These are phyloP conservation scores for Rhododendron ferrugineum DNA, from an alignment of 148 eudicot genomes.

Conservation along the genomic window DNA sequence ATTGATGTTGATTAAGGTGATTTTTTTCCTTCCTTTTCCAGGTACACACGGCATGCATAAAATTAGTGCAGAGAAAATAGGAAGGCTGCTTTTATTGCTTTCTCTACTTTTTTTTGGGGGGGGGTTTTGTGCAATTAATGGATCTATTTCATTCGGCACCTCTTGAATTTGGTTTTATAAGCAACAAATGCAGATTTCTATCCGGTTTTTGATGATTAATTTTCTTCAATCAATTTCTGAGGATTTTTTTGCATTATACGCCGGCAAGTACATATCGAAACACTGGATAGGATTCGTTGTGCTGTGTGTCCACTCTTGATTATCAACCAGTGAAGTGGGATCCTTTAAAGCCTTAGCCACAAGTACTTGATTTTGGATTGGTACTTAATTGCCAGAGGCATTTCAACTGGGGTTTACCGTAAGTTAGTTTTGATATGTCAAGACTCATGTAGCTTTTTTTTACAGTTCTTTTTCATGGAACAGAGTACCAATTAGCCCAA, in stretches of 20 bases:
- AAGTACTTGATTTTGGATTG: neutral
- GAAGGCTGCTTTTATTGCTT: neutral
- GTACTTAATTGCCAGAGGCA: neutral
- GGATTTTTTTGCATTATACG: neutral
- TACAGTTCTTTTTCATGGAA: no score
- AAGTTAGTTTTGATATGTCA: no score
- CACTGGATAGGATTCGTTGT: neutral
- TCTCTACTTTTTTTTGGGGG: no score
- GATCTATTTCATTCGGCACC: neutral
- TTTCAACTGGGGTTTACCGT: neutral
- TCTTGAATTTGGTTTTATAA: neutral
- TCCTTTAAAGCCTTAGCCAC: neutral
- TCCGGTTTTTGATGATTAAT: neutral
- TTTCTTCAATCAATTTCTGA: neutral
- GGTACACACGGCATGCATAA: neutral
- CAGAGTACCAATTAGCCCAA: no score
- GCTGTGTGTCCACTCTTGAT: neutral
- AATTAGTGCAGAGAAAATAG: neutral
- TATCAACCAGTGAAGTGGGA: no score
- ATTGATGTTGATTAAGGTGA: neutral
- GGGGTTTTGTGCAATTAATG: no score
- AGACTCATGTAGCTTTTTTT: no score
- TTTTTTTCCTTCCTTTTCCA: neutral
- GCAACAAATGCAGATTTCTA: neutral
- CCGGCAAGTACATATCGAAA: neutral